A percentile compares a stretch with the other conserved stretches of the same genome.
Evolutionary conservation across 106 monocot genomes (phyloP).

Genomic region (Alisma plantagoaquatica): DNA sequence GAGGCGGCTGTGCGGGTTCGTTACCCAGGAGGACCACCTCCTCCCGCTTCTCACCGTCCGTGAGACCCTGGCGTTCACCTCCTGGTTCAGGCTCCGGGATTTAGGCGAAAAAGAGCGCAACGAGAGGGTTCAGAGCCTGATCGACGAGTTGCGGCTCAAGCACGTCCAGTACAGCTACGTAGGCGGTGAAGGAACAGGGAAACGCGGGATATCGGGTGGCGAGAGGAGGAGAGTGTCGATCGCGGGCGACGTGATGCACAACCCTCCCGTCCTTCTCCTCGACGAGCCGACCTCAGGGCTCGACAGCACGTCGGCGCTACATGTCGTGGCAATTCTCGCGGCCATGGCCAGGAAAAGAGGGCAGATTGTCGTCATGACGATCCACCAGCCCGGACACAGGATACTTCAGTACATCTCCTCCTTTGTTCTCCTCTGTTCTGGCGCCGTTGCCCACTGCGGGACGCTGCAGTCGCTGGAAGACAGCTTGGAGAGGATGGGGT

Average conservation of each 20-base stretch:
- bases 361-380: conserved; percentile 68
- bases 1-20: conserved; percentile 58
- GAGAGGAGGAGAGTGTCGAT: conserved; percentile 86
- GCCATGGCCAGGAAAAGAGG: conserved; percentile 45
- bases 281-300: conserved; percentile 97
- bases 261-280: conserved; percentile 74
- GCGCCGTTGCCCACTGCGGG: conserved; percentile 56
- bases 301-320: conserved; percentile 79
- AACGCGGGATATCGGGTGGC: conserved; percentile 78
- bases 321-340: conserved; percentile 56
- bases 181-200: conserved; percentile 54
- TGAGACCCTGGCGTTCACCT: conserved; percentile 77
- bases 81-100: conserved; percentile 48
- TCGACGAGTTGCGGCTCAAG: conserved; percentile 57
- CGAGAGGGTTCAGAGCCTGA: conserved; percentile 41
- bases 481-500: conserved; percentile 29
- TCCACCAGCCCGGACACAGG: conserved; percentile 93
- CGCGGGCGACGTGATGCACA: conserved; percentile 73
- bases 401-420: conserved; percentile 60
- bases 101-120: conserved; percentile 22
- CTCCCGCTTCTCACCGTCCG: conserved; percentile 93
- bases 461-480: conserved; percentile 49
- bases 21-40: conserved; percentile 87
- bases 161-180: conserved; percentile 67
- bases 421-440: conserved; percentile 59